Base-by-base conservation (phyloP, 192 early-diverging fungal genomes). In the Backusella morwellensis region DNA sequence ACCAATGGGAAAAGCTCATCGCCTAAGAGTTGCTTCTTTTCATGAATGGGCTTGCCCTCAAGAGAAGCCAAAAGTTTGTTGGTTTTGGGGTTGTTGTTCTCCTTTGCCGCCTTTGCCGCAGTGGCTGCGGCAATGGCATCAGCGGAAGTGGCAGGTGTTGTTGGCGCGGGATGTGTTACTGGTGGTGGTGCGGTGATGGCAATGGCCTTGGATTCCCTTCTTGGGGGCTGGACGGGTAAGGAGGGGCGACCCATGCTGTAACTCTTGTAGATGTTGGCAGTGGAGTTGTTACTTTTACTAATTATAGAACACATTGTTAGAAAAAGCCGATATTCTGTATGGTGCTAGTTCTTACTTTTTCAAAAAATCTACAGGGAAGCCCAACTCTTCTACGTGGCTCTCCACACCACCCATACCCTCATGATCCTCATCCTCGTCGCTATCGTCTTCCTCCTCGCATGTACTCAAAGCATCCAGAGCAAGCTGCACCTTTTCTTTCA, bases 11-110 rank as follows among this genome's bases (percentile, higher is more conserved):
- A 85, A 11, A 85, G 63, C 47, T 71, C 44, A 71, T 83, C 82
- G 67, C 84, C 84, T 12, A 85, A 69, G 36, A 81, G 73, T 50
- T 83, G 81, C 70, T 85, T 85, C 47, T 80, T 70, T 67, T 85
- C 84, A 67, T 75, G 56, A 34, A 83, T 52, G 4, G 78, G 74
- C 71, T 83, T 81, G 17, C 73, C 59, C 67, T 81, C 76, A 34
- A 85, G 66, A 7, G 66, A 69, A 3, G 73, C 59, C 23, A 85
- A 66, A 35, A 85, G 78, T 15, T 78, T 70, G 35, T 77, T 79
- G 19, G 63, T 74, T 42, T 78, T 75, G 6, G 56, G 54, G 8
- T 59, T 21, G 23, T 2, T 63, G 9, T 63, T 63, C 12, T 12
- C 26, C 26, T 26, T 26, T 12, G 23, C 40, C 44, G 42, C 35